Evolutionary conservation across 148 eudicot genomes (phyloP), one percentile per base, ranked within the genome.

Genomic region (Rhododendron henanense): DNA sequence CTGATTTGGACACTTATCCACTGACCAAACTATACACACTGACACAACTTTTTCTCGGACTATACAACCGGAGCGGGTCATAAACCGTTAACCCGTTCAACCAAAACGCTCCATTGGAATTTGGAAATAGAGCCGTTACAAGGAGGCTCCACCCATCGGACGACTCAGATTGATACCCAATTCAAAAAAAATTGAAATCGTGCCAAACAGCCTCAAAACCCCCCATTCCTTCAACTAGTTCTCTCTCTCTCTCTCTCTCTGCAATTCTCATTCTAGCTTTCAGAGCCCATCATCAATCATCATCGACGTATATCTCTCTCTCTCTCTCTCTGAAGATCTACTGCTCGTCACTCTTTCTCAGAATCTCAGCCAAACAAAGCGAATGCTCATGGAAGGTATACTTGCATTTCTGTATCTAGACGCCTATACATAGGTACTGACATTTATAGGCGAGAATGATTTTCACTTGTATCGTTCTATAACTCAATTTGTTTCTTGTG

Each of bases 331-430:
- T 53, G 33, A 86, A 83, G 77, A 85, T 85, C 51, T 21, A 3
- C 86, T 86, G 10, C 61, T n/a, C 41, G 39, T 35, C 6, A 33
- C 19, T 31, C 8, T 13, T 78, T 23, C 81, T 41, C 37, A 35
- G 37, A 35, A 35, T 1, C 37, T 35, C 28, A 10, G 33, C 10
- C 16, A 78, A 45, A 39, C 48, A 16, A 15, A 39, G 25, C 37
- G 53, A 50, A 33, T 25, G 53, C 23, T 76, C 79, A 89, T 93
- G 95, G 92, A 88, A 13, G 92, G 95, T 93, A 88, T 19, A 21
- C 47, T 59, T 19, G 16, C 63, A n/a, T 78, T 23, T 21, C n/a
- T 44, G 11, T 44, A 78, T 23, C 50, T 37, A 76, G 4, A 16
- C 7, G 2, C 61, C 61, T 55, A 55, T 55, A 5, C 61, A 55